Percentiles rank a stretch among this genome's conserved stretches.
phyloP scores from a whole-genome alignment of 164 flowering plant genomes.

The Macadamia tetraphylla region DNA sequence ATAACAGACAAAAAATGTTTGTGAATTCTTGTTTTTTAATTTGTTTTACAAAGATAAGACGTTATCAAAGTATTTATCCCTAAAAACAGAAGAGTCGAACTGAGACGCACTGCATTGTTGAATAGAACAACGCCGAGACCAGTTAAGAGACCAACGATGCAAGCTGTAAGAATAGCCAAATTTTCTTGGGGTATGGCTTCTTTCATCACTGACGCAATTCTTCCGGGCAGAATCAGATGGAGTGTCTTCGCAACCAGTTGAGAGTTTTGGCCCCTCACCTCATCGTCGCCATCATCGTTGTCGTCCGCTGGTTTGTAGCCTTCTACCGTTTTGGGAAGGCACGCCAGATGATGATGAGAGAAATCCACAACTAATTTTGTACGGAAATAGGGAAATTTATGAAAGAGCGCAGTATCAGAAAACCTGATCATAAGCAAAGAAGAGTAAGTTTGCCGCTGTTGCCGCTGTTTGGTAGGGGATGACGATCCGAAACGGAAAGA shows the following conservation, averaged over 20 bases:
- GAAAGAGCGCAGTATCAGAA: no score
- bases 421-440: no score
- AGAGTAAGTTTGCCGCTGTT: no score
- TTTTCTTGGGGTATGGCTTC: constrained; percentile 21
- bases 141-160: constrained; percentile 78
- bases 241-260: neutral
- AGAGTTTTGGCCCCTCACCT: neutral
- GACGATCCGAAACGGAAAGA: no score
- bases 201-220: constrained; percentile 7
- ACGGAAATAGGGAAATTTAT: neutral
- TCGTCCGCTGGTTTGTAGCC: neutral
- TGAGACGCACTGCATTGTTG: constrained; percentile 46
- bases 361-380: neutral
- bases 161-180: constrained; percentile 51
- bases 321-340: constrained; percentile 3
- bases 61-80: neutral
- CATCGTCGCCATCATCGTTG: neutral
- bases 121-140: constrained; percentile 76
- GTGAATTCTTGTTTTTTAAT: no score
- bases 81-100: neutral
- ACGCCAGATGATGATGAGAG: neutral
- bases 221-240: constrained; percentile 1
- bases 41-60: no score
- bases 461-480: no score
- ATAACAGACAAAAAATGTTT: no score